Base-by-base conservation (phyloP, 2,329 filamentous ascomycete genomes). In the Pyrenochaeta sp. region DNA sequence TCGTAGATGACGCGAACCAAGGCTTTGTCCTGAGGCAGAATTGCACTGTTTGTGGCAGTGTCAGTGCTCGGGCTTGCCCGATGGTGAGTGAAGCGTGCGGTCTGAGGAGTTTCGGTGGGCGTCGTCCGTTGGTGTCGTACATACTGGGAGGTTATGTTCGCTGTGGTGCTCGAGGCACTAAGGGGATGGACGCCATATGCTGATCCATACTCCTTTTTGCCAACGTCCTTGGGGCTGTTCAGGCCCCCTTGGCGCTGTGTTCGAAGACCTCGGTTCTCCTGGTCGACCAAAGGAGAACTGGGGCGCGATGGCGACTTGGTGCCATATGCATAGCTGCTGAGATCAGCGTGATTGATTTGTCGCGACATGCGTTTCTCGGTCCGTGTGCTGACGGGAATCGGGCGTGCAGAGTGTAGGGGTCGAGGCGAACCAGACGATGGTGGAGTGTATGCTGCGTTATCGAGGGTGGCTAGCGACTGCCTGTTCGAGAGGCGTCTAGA, bases 1-100 rank as follows among this genome's bases (percentile, higher is more conserved):
- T 92, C 95, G 63, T 91, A 97, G 70, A 98, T 97, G 63, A 97
- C 92, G 59, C 93, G 87, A 60, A 98, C 96, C 56, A 97, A 87
- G 54, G 93, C 90, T 74, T 96, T 92, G 75, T 92, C 91, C 61
- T 88, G 85, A 51, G 93, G 93, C 68, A 97, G 80, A 54, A 90
- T 89, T 62, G 91, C 91, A 84, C 94, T 95, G 57, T 78, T 78
- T 1, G 77, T 76, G 60, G 94, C 87, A 64, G 91, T 89, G 75
- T 97, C 93, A 69, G 94, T 83, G 75, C 91, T 96, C 48, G 90
- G 91, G 67, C 90, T 90, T 64, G 91, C 90, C 69, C 91, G 87
- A 49, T 97, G 92, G 63, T 83, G 81, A 53, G 82, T 82, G 74
- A 87, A 85, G 63, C 89, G 79, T 60, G 85, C 84, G 45, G 84